These are phyloP conservation scores for Mimosa pudica DNA, from an alignment of 306 rosid species.

Conservation along the genomic window DNA sequence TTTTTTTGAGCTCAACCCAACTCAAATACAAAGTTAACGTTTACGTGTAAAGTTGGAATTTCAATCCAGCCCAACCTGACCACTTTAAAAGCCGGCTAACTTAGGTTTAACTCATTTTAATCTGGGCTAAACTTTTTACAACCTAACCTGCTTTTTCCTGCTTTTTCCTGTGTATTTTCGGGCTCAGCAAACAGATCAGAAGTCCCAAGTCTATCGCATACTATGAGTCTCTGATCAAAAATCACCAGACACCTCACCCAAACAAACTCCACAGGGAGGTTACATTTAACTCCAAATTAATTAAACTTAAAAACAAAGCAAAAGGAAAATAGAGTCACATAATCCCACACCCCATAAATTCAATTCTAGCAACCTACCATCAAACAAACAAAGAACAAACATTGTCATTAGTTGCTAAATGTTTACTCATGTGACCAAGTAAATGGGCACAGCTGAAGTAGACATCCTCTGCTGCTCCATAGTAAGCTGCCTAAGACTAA, in stretches of 20 bases:
- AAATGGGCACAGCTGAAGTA: slow-evolving; percentile 78
- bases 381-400: neutral
- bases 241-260: slow-evolving; percentile 26
- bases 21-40: too few relatives aligned
- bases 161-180: too few relatives aligned
- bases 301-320: neutral
- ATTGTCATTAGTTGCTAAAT: neutral
- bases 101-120: too few relatives aligned
- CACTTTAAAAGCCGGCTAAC: too few relatives aligned
- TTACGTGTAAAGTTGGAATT: too few relatives aligned
- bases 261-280: slow-evolving; percentile 41
- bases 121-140: too few relatives aligned
- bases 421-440: slow-evolving; percentile 56
- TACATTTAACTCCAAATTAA: slow-evolving; percentile 15
- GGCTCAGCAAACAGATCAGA: too few relatives aligned
- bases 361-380: neutral
- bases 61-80: too few relatives aligned
- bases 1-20: too few relatives aligned
- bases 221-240: slow-evolving; percentile 40
- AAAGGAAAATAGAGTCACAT: neutral
- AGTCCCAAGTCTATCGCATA: too few relatives aligned
- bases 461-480: slow-evolving; percentile 80
- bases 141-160: too few relatives aligned
- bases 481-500: slow-evolving; percentile 83
- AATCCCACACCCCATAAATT: neutral